These are phyloP conservation scores for Dactylorhiza incarnata DNA, from an alignment of 106 monocot species.

Conservation along the genomic window DNA sequence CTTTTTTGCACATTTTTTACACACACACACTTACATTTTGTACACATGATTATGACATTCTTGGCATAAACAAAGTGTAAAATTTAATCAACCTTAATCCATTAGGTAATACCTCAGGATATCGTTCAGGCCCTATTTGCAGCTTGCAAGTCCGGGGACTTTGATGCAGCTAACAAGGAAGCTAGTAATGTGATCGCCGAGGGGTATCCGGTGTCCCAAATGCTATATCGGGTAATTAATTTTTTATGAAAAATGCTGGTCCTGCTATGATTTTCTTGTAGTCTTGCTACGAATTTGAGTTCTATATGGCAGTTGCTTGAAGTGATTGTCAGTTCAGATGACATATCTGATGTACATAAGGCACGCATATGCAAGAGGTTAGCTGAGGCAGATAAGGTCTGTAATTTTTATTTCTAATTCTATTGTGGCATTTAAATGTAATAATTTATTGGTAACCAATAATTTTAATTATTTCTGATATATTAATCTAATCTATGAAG, in stretches of 20 bases:
- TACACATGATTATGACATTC: too few species aligned
- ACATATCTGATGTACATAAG: conserved; percentile 86
- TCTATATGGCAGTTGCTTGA: conserved; percentile 59
- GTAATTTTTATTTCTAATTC: conserved; percentile 3
- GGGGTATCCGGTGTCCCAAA: conserved; percentile 93
- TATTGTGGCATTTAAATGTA: background rate
- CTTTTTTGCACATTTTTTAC: too few species aligned
- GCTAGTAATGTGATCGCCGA: conserved; percentile 80
- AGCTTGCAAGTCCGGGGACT: conserved; percentile 75
- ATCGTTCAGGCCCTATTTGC: conserved; percentile 55
- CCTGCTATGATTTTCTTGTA: background rate
- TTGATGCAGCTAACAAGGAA: conserved; percentile 73
- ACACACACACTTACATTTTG: too few species aligned
- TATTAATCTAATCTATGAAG: background rate
- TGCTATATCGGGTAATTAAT: conserved; percentile 58
- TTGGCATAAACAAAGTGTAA: too few species aligned
- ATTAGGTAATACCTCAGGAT: conserved; percentile 79
- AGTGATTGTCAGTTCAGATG: conserved; percentile 47
- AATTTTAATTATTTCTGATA: background rate
- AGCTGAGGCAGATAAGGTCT: conserved; percentile 90
- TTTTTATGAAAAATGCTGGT: background rate
- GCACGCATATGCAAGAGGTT: conserved; percentile 77
- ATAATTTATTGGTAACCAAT: background rate
- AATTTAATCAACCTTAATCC: background rate
- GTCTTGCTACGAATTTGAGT: conserved; percentile 6